phyloP scores from a whole-genome alignment of 2,329 filamentous ascomycete species.

The Fusarium foetens region DNA sequence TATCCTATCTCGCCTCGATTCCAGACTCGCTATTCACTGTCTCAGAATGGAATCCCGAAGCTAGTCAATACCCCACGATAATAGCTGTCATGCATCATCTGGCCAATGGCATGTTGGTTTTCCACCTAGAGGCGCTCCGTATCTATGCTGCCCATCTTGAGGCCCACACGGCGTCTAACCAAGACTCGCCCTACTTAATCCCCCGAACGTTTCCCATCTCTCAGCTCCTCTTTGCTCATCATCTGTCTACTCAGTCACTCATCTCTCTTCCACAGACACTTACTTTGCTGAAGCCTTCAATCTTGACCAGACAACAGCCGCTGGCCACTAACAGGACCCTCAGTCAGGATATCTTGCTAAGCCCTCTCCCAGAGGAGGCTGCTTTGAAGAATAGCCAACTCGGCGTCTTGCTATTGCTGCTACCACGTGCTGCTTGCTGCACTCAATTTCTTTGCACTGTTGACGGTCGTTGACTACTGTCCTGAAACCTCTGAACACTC shows the following conservation, averaged over 20 bases:
- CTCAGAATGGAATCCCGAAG: slow-evolving; percentile 12
- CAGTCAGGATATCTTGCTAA: slow-evolving; percentile 41
- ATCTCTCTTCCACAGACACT: slow-evolving; percentile 1
- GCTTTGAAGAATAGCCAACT: slow-evolving; percentile 43
- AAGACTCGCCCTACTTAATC: slow-evolving; percentile 33
- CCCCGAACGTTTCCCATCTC: slow-evolving; percentile 21
- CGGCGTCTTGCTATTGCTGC: slow-evolving; percentile 40
- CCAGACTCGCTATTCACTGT: slow-evolving; percentile 6
- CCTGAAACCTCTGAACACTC: slow-evolving; percentile 6
- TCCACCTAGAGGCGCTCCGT: slow-evolving; percentile 19
- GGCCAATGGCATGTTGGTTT: slow-evolving; percentile 19
- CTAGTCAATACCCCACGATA: slow-evolving; percentile 31
- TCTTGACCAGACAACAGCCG: slow-evolving; percentile 29
- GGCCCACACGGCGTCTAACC: slow-evolving; percentile 27
- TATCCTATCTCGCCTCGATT: slow-evolving; percentile 22
- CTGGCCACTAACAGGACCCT: slow-evolving; percentile 38
- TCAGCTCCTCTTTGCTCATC: slow-evolving; percentile 8
- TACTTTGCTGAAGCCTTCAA: slow-evolving; percentile 20
- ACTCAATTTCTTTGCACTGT: slow-evolving; percentile 10
- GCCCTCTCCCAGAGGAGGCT: slow-evolving; percentile 30
- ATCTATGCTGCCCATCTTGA: slow-evolving; percentile 31
- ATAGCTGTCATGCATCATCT: slow-evolving; percentile 18
- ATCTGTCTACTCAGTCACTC: slow-evolving; percentile 5
- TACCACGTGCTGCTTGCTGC: slow-evolving; percentile 38
- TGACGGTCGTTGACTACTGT: slow-evolving; percentile 9